Conservation (phyloP, 129 eudicot species). For the Oenanthe sinensis region DNA sequence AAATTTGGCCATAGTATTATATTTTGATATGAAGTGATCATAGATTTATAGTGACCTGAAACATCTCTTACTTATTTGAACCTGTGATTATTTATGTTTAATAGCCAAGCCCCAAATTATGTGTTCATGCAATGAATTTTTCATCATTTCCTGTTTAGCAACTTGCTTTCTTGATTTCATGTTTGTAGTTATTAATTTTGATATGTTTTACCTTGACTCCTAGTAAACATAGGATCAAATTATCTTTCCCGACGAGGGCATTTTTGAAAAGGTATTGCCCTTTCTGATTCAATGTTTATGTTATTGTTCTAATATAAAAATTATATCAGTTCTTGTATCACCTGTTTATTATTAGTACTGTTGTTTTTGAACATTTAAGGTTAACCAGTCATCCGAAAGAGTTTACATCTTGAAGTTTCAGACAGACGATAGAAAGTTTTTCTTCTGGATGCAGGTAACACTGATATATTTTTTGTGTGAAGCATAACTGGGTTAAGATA, state of each 20-base stretch:
- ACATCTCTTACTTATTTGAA: neutral
- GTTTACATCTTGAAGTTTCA: conserved; percentile 81
- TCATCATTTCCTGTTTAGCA: neutral
- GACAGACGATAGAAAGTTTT: conserved; percentile 81
- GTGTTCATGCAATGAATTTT: neutral
- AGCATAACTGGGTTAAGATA: neutral
- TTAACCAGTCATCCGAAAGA: conserved; percentile 83
- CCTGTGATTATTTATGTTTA: neutral
- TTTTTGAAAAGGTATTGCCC: conserved; percentile 73
- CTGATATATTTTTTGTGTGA: neutral
- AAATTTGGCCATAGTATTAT: neutral
- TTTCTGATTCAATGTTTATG: neutral
- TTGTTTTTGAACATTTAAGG: conserved; percentile 29
- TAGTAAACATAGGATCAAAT: conserved; percentile 66
- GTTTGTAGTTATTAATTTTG: neutral
- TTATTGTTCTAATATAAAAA: neutral
- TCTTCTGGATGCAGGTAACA: conserved; percentile 93
- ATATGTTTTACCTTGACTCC: conserved; percentile 29
- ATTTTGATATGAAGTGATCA: neutral
- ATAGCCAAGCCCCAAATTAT: neutral
- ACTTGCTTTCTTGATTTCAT: neutral
- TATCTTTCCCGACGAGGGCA: conserved; percentile 85
- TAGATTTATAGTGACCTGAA: neutral
- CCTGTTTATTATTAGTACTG: neutral
- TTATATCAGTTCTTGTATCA: neutral